Conservation (phyloP, 225 moss, liverwort and hornwort species). For the Ulota crispa region DNA sequence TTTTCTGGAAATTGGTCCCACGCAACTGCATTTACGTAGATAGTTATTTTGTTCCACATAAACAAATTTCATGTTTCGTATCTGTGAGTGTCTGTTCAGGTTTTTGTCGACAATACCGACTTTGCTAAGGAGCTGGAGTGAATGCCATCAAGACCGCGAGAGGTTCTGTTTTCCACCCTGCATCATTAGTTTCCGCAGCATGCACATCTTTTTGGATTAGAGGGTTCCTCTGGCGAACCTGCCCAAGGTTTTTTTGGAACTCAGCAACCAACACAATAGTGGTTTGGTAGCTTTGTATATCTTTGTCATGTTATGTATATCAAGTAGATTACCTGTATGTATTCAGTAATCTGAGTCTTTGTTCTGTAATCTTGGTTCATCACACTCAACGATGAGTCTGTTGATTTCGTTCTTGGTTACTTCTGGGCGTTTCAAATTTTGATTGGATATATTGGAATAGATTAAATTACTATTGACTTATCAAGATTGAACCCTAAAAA, state of each 20-base stretch:
- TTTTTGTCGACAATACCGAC: conserved; percentile 93
- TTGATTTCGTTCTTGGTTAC: neutral
- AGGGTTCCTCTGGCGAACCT: neutral
- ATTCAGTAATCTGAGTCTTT: neutral
- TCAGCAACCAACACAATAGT: neutral
- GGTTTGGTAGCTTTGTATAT: conserved; percentile 24
- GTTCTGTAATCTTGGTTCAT: neutral
- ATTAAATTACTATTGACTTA: neutral
- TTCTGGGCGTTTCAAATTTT: too few relatives aligned
- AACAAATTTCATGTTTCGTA: neutral
- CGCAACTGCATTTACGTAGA: neutral
- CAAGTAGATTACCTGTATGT: conserved; percentile 4
- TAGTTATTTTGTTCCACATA: neutral
- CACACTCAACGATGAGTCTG: neutral
- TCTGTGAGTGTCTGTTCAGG: conserved; percentile 38
- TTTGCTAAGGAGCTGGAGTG: conserved; percentile 84
- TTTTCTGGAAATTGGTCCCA: neutral
- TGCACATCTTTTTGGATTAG: neutral
- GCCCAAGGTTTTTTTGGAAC: neutral
- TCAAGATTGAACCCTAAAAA: neutral
- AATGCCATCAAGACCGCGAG: neutral
- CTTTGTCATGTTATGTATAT: conserved; percentile 38
- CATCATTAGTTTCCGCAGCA: neutral
- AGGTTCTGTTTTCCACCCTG: neutral
- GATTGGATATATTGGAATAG: neutral